phyloP scores from a whole-genome alignment of 768 basidiomycete genomes.

The Boletus rubroflammeus region DNA sequence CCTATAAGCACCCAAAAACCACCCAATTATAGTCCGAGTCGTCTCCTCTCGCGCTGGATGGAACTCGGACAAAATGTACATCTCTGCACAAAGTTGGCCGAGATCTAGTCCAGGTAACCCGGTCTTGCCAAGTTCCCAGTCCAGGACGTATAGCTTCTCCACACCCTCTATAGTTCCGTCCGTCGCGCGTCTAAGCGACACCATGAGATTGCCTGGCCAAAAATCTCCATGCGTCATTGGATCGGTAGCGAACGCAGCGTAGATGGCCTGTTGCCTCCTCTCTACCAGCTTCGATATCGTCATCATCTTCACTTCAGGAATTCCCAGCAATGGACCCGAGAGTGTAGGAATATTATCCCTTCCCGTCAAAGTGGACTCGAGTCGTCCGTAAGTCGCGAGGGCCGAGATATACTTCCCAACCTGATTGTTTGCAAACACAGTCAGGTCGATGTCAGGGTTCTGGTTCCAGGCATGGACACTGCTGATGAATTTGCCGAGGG shows the following conservation, averaged over 20 bases:
- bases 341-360: constrained; percentile 34
- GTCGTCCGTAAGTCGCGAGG: constrained; percentile 42
- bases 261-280: constrained; percentile 31
- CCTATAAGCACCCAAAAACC: constrained; percentile 48
- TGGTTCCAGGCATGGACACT: constrained; percentile 48
- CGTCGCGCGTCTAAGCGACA: constrained; percentile 34
- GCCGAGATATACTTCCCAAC: constrained; percentile 41
- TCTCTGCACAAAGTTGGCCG: constrained; percentile 63
- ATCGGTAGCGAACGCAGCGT: constrained; percentile 25
- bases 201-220: constrained; percentile 67
- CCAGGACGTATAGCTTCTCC: constrained; percentile 47
- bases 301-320: constrained; percentile 36
- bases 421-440: constrained; percentile 38
- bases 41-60: constrained; percentile 37
- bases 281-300: constrained; percentile 33
- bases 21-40: constrained; percentile 35
- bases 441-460: constrained; percentile 26
- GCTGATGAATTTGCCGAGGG: constrained; percentile 54
- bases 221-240: constrained; percentile 53
- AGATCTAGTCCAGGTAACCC: constrained; percentile 58
- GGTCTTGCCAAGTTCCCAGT: constrained; percentile 63
- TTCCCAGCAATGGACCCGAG: constrained; percentile 38
- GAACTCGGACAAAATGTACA: constrained; percentile 49
- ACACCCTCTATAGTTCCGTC: constrained; percentile 29
- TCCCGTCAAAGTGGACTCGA: constrained; percentile 39